Evolutionary conservation across 2,329 filamentous ascomycete species (phyloP), one percentile per base, ranked within the genome.

Genomic region (Zymoseptoria tritici): DNA sequence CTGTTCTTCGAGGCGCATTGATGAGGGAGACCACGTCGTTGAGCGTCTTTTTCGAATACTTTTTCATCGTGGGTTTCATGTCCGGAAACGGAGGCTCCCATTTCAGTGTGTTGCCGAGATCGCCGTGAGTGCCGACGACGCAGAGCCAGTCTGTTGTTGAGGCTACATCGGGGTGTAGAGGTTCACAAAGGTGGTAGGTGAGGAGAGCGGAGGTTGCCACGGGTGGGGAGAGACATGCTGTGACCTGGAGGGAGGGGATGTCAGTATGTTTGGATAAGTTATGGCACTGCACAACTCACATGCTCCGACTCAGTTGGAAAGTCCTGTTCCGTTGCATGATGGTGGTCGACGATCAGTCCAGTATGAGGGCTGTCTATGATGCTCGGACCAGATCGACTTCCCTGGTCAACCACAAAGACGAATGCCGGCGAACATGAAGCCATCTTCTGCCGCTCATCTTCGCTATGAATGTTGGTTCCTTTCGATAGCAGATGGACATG

Each of bases 21-120:
- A 88, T 76, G 1, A 85, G 77, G 0, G 83, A 81, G 0, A 88
- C 84, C 2, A 84, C 84, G 13, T 84, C 81, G 61, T 85, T 87
- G 57, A 88, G 72, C 0, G 80, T 73, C 64, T 84, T 87, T 65
- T 85, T 88, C 0, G 83, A 83, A 66, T 86, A 77, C 13, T 71
- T 74, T 65, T 86, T 87, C 65, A 88, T 83, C 0, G 81, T 81
- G 1, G 77, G 71, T 19, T 75, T 77, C 84, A 88, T 87, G 61
- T 87, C 82, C 1, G 86, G 86, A 62, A 89, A 88, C 0, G 86
- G 86, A 0, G 80, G 78, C 21, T 82, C 74, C 86, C 86, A 88
- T 68, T 87, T 88, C 16, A 88, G 63, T 0, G 80, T 80, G 49
- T 81, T 86, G 13, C 85, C 85, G 0, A 89, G 76, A 63, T 89